A percentile compares a stretch with the other conserved stretches of the same genome.
Conservation (phyloP, 164 flowering plant species). For the Annona squamosa region DNA sequence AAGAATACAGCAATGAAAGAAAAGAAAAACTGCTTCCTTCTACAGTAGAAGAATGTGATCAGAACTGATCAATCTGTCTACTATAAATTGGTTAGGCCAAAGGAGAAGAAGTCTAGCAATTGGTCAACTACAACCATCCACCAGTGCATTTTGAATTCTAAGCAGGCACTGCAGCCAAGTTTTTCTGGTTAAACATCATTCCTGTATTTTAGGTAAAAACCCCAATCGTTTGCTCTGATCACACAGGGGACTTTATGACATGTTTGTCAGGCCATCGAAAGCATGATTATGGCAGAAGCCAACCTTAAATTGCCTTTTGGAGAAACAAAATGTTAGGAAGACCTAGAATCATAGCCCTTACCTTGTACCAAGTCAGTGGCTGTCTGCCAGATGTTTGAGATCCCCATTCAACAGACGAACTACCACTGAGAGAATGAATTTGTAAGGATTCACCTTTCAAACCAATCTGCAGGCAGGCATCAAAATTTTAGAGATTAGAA, state of each 20-base stretch:
- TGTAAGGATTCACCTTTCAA: conserved; percentile 68
- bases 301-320: conserved; percentile 4
- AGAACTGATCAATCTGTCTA: background rate
- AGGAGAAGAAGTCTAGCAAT: background rate
- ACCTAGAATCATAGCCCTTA: conserved; percentile 18
- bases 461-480: conserved; percentile 51
- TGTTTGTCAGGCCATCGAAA: background rate
- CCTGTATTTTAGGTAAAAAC: background rate
- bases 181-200: background rate
- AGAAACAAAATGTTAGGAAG: background rate
- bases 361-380: conserved; percentile 95
- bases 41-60: background rate
- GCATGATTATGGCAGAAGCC: background rate
- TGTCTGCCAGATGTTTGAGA: conserved; percentile 46
- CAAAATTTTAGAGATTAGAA: background rate
- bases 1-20: too few species aligned
- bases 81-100: background rate
- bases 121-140: background rate
- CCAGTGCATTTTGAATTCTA: background rate
- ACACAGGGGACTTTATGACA: background rate
- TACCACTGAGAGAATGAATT: conserved; percentile 64
- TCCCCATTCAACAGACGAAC: conserved; percentile 88
- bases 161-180: background rate
- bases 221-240: background rate
- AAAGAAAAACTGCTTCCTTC: background rate